A percentile compares a stretch with the other conserved stretches of the same genome.
phyloP scores from a whole-genome alignment of 495 filamentous ascomycete species.

The Hypoxylon fragiforme region DNA sequence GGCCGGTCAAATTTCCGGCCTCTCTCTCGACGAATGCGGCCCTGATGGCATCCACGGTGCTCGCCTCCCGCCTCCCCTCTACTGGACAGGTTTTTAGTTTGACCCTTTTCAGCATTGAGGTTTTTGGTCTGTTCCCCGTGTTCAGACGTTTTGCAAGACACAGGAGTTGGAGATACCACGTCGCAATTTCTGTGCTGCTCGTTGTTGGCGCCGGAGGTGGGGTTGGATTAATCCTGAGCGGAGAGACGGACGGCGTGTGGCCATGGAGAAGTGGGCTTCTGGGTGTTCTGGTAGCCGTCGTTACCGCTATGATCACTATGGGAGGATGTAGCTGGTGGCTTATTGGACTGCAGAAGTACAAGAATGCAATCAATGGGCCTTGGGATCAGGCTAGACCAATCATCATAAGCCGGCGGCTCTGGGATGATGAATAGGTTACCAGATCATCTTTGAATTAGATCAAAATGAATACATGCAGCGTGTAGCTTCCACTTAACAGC shows the following conservation, averaged over 20 bases:
- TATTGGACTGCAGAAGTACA: conserved; percentile 95
- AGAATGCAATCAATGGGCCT: conserved; percentile 97
- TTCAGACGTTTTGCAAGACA: conserved; percentile 86
- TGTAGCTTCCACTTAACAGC: too few relatives aligned
- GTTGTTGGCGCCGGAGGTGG: conserved; percentile 78
- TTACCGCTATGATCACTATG: conserved; percentile 73
- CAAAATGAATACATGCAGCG: too few relatives aligned
- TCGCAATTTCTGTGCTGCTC: conserved; percentile 74
- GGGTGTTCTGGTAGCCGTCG: conserved; percentile 69
- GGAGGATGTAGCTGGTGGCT: conserved; percentile 97
- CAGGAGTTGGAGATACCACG: conserved; percentile 80
- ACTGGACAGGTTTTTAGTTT: conserved; percentile 95
- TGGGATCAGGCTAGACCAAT: conserved; percentile 97
- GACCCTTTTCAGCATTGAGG: conserved; percentile 93
- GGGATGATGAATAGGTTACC: conserved; percentile 54
- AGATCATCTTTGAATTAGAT: too few relatives aligned
- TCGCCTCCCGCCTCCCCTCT: conserved; percentile 82
- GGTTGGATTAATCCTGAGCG: conserved; percentile 67
- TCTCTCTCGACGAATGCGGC: conserved; percentile 93
- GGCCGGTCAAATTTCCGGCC: conserved; percentile 67
- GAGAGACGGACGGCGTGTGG: conserved; percentile 45
- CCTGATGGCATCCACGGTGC: conserved; percentile 89
- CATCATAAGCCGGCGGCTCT: conserved; percentile 56
- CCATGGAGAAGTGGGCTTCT: conserved; percentile 76
- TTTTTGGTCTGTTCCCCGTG: conserved; percentile 94